Evolutionary conservation across 78 protist species (phyloP).

Genomic region (Dictyostelium purpureum): DNA sequence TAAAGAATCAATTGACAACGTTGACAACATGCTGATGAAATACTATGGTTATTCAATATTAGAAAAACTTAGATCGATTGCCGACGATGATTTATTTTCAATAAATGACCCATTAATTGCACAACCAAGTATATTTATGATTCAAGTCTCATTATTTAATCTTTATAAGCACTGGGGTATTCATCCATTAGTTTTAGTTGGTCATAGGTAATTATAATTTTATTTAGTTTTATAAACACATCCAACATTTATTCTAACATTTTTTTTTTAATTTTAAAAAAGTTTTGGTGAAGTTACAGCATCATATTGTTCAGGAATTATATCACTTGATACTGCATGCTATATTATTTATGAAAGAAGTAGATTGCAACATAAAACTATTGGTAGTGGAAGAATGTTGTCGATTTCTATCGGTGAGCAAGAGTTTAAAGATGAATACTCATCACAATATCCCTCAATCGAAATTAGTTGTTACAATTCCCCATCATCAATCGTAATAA

Average conservation of each 20-base stretch:
- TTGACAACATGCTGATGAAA: neutral
- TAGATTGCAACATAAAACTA: neutral
- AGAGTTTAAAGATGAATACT: neutral
- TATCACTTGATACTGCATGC: neutral
- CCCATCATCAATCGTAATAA: neutral
- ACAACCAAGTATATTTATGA: conserved; percentile 8
- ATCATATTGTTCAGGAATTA: conserved; percentile 13
- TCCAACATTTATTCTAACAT: neutral
- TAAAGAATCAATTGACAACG: neutral
- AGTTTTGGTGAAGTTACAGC: conserved; percentile 23
- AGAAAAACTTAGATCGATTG: neutral
- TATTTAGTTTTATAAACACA: too few species aligned
- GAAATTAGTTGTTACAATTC: conserved; percentile 48
- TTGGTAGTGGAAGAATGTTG: conserved; percentile 67
- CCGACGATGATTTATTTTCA: neutral
- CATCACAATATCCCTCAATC: neutral
- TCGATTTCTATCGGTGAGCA: neutral
- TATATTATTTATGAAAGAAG: neutral
- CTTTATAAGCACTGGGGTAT: conserved; percentile 11
- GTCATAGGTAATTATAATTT: conserved; percentile 49
- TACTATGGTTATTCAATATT: conserved; percentile 3
- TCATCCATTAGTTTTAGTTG: conserved; percentile 19
- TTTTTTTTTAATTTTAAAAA: neutral
- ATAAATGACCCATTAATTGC: conserved; percentile 27
- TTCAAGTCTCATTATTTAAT: conserved; percentile 6